These are phyloP conservation scores for Cylindricascospora bacillispora DNA, from an alignment of 1,139 yeast species.

Conservation along the genomic window DNA sequence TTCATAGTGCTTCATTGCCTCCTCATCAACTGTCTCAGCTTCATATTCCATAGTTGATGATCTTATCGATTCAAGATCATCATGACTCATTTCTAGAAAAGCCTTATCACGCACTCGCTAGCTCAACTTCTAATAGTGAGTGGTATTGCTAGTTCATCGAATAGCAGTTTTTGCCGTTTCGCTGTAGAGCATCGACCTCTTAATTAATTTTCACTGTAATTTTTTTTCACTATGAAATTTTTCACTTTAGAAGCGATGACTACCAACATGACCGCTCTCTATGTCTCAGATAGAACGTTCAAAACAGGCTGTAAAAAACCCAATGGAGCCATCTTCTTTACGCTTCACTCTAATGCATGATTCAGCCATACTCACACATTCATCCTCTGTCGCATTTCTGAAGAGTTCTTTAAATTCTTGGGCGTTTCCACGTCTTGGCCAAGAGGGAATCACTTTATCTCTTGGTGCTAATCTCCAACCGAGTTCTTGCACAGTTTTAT, in stretches of 20 bases:
- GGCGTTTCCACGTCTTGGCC: conserved; percentile 76
- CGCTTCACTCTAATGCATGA: conserved; percentile 83
- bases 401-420: conserved; percentile 48
- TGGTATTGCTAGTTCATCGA: too few relatives aligned
- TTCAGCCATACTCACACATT: conserved; percentile 50
- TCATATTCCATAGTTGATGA: too few relatives aligned
- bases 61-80: too few relatives aligned
- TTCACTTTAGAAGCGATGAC: too few relatives aligned
- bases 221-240: too few relatives aligned
- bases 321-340: conserved; percentile 88
- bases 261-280: too few relatives aligned
- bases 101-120: too few relatives aligned
- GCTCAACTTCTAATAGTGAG: too few relatives aligned
- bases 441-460: conserved; percentile 54
- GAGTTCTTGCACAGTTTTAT: conserved; percentile 39
- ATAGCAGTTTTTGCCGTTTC: too few relatives aligned
- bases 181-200: too few relatives aligned
- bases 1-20: conserved; percentile 21
- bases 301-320: conserved; percentile 71
- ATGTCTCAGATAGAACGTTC: conserved; percentile 18
- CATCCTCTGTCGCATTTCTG: conserved; percentile 26
- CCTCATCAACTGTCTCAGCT: conserved; percentile 6
- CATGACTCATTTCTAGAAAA: too few relatives aligned
- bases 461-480: conserved; percentile 71
- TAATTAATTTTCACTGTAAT: too few relatives aligned